phyloP scores from a whole-genome alignment of 192 early-diverging fungal genomes.

The Coemansia sp. region DNA sequence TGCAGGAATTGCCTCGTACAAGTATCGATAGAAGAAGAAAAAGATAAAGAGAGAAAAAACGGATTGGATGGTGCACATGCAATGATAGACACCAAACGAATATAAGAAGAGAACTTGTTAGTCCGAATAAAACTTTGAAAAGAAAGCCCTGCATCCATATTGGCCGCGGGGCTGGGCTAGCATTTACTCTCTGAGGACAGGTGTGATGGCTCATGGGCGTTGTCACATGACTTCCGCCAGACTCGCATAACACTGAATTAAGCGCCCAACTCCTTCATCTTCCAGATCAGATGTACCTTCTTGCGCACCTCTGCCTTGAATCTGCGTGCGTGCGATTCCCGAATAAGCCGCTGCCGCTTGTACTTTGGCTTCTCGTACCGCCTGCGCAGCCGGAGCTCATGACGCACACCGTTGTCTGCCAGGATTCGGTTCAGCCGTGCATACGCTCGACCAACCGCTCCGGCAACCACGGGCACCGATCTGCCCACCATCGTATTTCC shows the following conservation, averaged over 20 bases:
- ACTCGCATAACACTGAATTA: conserved; percentile 10
- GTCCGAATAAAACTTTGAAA: no score
- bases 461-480: conserved; percentile 49
- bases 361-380: conserved; percentile 71
- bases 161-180: no score
- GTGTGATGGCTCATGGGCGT: no score
- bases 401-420: conserved; percentile 57
- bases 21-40: background rate
- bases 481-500: conserved; percentile 35
- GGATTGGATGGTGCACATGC: background rate
- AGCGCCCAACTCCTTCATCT: conserved; percentile 57
- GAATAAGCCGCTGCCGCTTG: conserved; percentile 56
- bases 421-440: conserved; percentile 60
- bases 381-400: conserved; percentile 56
- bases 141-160: no score
- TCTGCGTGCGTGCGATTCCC: conserved; percentile 55
- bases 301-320: conserved; percentile 63
- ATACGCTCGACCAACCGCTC: conserved; percentile 52
- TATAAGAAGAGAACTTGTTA: no score
- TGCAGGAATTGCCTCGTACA: background rate
- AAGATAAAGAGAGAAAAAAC: background rate
- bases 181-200: no score
- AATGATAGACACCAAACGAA: no score
- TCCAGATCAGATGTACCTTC: conserved; percentile 65
- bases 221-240: no score